Conservation (phyloP, 495 filamentous ascomycete genomes). For the Hypoxylon perforatum region DNA sequence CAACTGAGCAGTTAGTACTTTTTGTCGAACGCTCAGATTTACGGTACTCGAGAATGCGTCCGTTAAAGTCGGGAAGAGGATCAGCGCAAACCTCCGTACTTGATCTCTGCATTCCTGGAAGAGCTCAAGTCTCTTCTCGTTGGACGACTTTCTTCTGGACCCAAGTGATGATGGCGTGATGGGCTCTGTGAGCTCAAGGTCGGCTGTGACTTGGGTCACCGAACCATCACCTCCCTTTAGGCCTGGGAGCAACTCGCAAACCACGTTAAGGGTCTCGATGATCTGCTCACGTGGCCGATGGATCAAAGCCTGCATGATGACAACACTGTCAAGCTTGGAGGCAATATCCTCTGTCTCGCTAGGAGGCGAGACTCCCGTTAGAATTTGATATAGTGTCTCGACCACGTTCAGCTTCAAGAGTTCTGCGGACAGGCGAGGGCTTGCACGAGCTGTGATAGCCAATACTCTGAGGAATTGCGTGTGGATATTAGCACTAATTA, state of each 20-base stretch:
- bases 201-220: conserved; percentile 27
- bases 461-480: conserved; percentile 95
- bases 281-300: conserved; percentile 97
- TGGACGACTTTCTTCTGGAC: conserved; percentile 68
- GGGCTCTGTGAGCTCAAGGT: conserved; percentile 46
- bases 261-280: conserved; percentile 96
- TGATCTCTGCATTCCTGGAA: conserved; percentile 84
- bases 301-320: conserved; percentile 98
- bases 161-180: conserved; percentile 49
- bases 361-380: conserved; percentile 95
- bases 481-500: conserved; percentile 95
- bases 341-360: conserved; percentile 80
- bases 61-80: conserved; percentile 95
- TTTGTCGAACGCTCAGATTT: conserved; percentile 96
- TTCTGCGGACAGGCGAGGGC: conserved; percentile 86
- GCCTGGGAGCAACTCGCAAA: conserved; percentile 91
- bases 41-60: conserved; percentile 98
- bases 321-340: conserved; percentile 93
- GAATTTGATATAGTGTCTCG: conserved; percentile 96
- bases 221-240: conserved; percentile 64
- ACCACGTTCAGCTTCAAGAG: conserved; percentile 97
- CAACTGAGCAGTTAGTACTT: conserved; percentile 91
- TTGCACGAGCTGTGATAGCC: conserved; percentile 86
- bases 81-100: conserved; percentile 89
- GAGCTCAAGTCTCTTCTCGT: conserved; percentile 81